Conservation (phyloP, 306 rosid genomes). For the Prinsepia uniflora region DNA sequence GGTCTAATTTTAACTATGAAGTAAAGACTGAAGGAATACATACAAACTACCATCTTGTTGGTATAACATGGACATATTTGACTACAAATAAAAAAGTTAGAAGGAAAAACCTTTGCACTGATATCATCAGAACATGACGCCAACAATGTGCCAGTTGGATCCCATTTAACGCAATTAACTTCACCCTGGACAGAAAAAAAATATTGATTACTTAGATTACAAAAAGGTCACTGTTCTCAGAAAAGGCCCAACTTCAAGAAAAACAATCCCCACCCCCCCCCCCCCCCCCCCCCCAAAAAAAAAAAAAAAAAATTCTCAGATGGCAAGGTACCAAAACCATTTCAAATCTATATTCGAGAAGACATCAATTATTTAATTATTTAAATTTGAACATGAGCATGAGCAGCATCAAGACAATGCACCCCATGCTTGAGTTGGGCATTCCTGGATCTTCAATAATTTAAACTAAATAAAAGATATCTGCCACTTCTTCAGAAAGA, state of each 20-base stretch:
- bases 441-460: not conserved
- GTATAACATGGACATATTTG: not conserved
- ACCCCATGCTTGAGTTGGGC: not conserved
- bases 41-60: not conserved
- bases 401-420: not conserved
- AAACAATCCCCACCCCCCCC: too few species aligned
- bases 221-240: not conserved
- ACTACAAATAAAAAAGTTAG: not conserved
- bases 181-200: constrained; percentile 57
- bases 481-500: not conserved
- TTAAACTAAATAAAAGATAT: not conserved
- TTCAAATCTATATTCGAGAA: not conserved
- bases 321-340: not conserved
- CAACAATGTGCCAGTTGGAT: constrained; percentile 81
- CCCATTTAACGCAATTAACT: constrained; percentile 99
- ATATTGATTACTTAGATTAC: not conserved
- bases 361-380: not conserved
- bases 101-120: constrained; percentile 68
- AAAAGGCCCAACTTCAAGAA: too few species aligned
- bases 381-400: not conserved
- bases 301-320: not conserved
- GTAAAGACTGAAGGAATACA: not conserved
- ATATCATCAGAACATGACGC: constrained; percentile 96
- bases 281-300: too few species aligned
- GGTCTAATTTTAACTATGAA: not conserved